These are phyloP conservation scores for Citrus trifoliata DNA, from an alignment of 345 rosid species.

Conservation along the genomic window DNA sequence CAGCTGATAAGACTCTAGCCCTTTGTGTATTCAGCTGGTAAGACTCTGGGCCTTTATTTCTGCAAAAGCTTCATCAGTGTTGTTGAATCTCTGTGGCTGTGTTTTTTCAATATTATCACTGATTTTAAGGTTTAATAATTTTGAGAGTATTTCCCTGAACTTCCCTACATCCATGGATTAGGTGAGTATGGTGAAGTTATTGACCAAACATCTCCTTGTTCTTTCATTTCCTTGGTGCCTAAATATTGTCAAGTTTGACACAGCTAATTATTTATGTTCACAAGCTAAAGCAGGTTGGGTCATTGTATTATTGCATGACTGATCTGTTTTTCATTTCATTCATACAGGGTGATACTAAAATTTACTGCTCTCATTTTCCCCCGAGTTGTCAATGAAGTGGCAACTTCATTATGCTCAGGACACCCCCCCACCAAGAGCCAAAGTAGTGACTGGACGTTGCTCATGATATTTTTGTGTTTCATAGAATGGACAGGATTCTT, in stretches of 20 bases:
- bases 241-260: not conserved
- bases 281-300: not conserved
- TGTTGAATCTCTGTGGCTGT: not conserved
- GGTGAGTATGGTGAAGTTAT: not conserved
- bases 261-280: not conserved
- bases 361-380: not conserved
- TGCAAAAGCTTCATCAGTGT: not conserved
- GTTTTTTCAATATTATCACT: not conserved
- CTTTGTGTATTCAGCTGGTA: not conserved
- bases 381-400: not conserved
- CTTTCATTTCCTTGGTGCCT: not conserved
- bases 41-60: not conserved
- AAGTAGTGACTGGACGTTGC: not conserved
- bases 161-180: not conserved
- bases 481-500: not conserved
- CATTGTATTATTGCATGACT: not conserved
- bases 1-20: not conserved
- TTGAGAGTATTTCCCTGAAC: not conserved
- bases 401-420: not conserved
- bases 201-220: not conserved
- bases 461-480: not conserved
- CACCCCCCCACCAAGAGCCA: not conserved
- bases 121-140: not conserved
- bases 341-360: not conserved
- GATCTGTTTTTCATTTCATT: not conserved